Evolutionary conservation across 257 asterid species (phyloP).

Genomic region (Anisodus acutangulus): DNA sequence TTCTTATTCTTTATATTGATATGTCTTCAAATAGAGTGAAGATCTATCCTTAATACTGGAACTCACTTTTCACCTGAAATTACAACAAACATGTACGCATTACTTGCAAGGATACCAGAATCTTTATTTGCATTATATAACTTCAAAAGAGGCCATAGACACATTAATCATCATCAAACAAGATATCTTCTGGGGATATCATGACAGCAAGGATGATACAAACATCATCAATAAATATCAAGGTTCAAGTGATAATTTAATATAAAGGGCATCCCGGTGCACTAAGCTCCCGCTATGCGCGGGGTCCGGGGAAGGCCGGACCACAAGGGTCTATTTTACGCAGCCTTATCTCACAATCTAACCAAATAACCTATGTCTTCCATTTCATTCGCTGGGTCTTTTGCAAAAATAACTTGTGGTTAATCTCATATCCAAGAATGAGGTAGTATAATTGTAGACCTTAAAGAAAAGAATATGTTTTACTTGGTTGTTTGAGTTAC

Average conservation of each 20-base stretch:
- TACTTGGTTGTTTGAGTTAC: neutral
- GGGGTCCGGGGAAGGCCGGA: too few relatives aligned
- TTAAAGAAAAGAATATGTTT: conserved; percentile 1
- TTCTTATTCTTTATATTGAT: neutral
- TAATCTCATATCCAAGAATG: neutral
- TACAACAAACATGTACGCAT: neutral
- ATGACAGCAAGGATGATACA: conserved; percentile 15
- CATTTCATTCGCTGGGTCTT: neutral
- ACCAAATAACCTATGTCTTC: neutral
- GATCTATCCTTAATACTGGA: neutral
- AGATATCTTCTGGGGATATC: neutral
- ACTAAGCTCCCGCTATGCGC: too few relatives aligned
- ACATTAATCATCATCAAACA: neutral
- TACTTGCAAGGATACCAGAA: neutral
- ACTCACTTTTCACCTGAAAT: neutral
- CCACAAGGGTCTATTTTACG: too few relatives aligned
- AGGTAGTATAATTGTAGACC: neutral
- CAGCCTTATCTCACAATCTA: neutral
- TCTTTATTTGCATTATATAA: neutral
- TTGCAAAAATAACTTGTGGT: neutral
- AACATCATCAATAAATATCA: neutral
- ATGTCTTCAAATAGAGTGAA: neutral
- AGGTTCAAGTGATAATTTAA: neutral
- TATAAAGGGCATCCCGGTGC: too few relatives aligned
- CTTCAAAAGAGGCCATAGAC: neutral